Percentiles rank a stretch among this genome's conserved stretches.
These are phyloP conservation scores for Pichia pseudocactophila DNA, from an alignment of 805 yeast genomes.

Conservation along the genomic window DNA sequence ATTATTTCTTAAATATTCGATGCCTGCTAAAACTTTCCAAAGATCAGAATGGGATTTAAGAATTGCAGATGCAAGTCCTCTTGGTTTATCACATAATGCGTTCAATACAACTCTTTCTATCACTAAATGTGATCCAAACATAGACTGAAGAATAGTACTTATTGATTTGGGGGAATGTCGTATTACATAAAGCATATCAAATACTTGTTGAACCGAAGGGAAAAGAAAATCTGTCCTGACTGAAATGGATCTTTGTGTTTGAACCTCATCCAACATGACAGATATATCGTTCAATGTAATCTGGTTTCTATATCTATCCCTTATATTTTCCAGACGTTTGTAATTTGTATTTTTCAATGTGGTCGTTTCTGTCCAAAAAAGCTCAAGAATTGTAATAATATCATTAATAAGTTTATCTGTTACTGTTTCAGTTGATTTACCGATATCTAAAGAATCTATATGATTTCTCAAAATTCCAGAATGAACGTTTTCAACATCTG, in stretches of 20 bases:
- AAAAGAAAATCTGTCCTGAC: neutral
- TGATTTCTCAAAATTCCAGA: constrained; percentile 1
- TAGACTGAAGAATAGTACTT: neutral
- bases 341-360: constrained; percentile 1
- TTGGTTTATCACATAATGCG: constrained; percentile 5
- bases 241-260: neutral
- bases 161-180: neutral
- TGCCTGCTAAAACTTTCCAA: constrained; percentile 12
- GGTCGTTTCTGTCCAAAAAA: constrained; percentile 6
- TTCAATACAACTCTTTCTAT: constrained; percentile 4
- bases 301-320: neutral
- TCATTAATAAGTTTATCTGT: neutral
- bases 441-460: constrained; percentile 4
- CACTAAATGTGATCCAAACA: neutral
- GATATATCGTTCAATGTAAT: constrained; percentile 2
- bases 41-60: constrained; percentile 8
- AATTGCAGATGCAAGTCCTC: constrained; percentile 3
- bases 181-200: constrained; percentile 2
- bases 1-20: constrained; percentile 5
- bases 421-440: constrained; percentile 3
- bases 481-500: neutral
- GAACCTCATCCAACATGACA: neutral
- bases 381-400: neutral
- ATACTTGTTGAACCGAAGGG: neutral
- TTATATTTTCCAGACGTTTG: neutral